Evolutionary conservation across 2,329 filamentous ascomycete genomes (phyloP), one percentile per base, ranked within the genome.

Genomic region (Dothistroma pini): DNA sequence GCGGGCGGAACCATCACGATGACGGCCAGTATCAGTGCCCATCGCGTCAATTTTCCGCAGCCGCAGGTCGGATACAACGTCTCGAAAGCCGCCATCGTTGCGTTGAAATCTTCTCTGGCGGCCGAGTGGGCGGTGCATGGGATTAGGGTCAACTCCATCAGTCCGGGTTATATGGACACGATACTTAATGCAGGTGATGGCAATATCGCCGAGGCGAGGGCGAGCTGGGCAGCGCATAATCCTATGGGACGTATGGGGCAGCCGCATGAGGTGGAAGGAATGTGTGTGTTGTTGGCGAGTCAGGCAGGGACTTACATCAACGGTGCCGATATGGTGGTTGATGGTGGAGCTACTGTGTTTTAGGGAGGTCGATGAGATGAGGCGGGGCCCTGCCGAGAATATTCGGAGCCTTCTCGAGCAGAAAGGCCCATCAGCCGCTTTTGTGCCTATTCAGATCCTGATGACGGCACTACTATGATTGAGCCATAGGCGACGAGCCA

Each of bases 101-200:
- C 84, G 55, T 72, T 91, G 66, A 86, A 84, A 54, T 84, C 81
- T 64, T 86, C 80, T 38, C 75, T 92, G 16, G 89, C 89, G 0
- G 88, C 86, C 0, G 89, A 93, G 74, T 92, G 89, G 89, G 86
- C 86, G 0, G 75, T 78, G 1, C 82, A 87, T 70, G 89, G 89
- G 0, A 89, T 93, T 62, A 76, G 87, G 2, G 86, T 89, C 5
- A 92, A 93, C 67, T 84, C 80, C 19, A 80, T 93, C 50, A 86
- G 82, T 44, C 89, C 89, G 0, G 89, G 89, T 0, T 92, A 92
- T 68, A 90, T 91, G 85, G 88, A 90, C 68, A 91, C 88, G 0
- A 83, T 90, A 12, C 75, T 92, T 53, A 92, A 91, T 69, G 74
- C 73, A 22, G 75, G 75, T 1, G 70, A 67, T 1, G 75, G 74